Conservation (phyloP, 164 flowering plant species). For the Cinnamomum micranthum region DNA sequence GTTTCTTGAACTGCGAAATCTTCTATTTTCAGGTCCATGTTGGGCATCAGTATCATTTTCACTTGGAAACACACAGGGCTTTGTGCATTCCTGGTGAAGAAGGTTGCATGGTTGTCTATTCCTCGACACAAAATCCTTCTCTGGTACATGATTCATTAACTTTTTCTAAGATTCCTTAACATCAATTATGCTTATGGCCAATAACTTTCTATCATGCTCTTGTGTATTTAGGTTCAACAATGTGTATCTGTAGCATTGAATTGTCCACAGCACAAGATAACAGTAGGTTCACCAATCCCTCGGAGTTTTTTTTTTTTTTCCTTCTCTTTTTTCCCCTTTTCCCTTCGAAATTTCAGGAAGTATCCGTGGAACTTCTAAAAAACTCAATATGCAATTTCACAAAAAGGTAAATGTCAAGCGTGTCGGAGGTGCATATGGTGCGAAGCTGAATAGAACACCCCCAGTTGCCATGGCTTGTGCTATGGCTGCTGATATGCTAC, state of each 20-base stretch:
- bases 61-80: conserved; percentile 12
- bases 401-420: conserved; percentile 13
- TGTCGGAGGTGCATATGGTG: conserved; percentile 12
- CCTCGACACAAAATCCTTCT: conserved; percentile 12
- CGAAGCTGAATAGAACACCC: conserved; percentile 6
- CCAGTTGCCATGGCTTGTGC: conserved; percentile 12
- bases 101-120: conserved; percentile 11
- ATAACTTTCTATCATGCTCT: background rate
- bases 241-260: conserved; percentile 12
- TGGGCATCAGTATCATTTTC: conserved; percentile 13
- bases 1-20: background rate
- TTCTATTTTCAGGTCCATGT: conserved; percentile 7
- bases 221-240: conserved; percentile 6
- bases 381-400: background rate
- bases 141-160: background rate
- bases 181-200: background rate
- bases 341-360: too few species aligned
- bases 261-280: conserved; percentile 10
- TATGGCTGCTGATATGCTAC: conserved; percentile 12
- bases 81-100: conserved; percentile 13
- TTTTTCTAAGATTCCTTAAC: background rate
- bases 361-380: background rate
- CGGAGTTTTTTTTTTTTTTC: background rate
- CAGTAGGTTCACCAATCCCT: background rate
- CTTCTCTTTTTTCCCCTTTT: background rate